Percentiles rank a stretch among this genome's conserved stretches.
phyloP scores from a whole-genome alignment of 768 basidiomycete genomes.

The Daedalea quercina region DNA sequence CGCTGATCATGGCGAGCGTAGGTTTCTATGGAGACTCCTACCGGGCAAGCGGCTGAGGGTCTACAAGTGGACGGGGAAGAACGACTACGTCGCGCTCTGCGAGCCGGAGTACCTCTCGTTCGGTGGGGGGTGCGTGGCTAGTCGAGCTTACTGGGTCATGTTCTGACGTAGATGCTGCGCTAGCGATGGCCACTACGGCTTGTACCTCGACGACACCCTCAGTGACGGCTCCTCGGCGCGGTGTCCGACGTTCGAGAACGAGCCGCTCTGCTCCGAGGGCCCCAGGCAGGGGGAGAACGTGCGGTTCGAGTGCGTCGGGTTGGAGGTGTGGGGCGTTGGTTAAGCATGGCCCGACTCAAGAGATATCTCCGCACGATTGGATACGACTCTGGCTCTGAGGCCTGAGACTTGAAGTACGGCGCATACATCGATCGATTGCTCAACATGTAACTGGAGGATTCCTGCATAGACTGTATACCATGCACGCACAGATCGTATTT shows the following conservation, averaged over 20 bases:
- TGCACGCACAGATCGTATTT: no score
- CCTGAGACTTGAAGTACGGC: no score
- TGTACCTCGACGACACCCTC: slow-evolving; percentile 81
- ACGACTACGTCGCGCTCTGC: slow-evolving; percentile 86
- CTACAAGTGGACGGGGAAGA: slow-evolving; percentile 82
- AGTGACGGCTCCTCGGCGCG: slow-evolving; percentile 77
- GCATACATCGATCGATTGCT: no score
- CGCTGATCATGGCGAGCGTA: slow-evolving; percentile 19
- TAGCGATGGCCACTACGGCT: slow-evolving; percentile 49
- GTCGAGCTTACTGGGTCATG: no score
- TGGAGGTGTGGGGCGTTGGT: slow-evolving; percentile 88
- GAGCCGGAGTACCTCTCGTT: slow-evolving; percentile 78
- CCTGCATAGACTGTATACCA: no score
- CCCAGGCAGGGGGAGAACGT: slow-evolving; percentile 40
- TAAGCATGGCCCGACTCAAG: slow-evolving; percentile 1
- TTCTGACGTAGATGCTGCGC: background rate
- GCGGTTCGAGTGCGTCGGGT: slow-evolving; percentile 83
- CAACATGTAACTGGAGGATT: no score
- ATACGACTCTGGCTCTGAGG: no score
- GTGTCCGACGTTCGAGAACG: slow-evolving; percentile 86
- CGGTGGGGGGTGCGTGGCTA: slow-evolving; percentile 75
- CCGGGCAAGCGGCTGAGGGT: slow-evolving; percentile 42
- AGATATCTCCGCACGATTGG: background rate
- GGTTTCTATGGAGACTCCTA: slow-evolving; percentile 71
- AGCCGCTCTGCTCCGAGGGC: slow-evolving; percentile 57